A percentile compares a stretch with the other conserved stretches of the same genome.
Evolutionary conservation across 2,329 filamentous ascomycete genomes (phyloP).

Genomic region (Exserohilum rostratum): DNA sequence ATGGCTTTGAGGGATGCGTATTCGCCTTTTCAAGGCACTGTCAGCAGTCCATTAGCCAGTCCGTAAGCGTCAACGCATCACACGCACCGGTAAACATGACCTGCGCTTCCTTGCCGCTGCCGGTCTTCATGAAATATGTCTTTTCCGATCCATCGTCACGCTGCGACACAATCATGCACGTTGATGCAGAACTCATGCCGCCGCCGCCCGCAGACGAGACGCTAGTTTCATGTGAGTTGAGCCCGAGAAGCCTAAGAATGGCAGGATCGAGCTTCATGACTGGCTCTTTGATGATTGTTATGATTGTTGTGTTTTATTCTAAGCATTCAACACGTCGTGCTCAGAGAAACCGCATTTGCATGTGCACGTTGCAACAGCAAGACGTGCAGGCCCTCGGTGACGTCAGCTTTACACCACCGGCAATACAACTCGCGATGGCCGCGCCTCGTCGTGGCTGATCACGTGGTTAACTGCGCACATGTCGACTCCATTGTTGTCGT

Average conservation of each 20-base stretch:
- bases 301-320: conserved; percentile 16
- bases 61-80: not conserved
- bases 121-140: conserved; percentile 76
- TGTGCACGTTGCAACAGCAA: not conserved
- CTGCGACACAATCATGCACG: conserved; percentile 63
- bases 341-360: not conserved
- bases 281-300: too few species aligned
- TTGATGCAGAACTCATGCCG: conserved; percentile 65
- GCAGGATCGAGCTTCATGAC: conserved; percentile 68
- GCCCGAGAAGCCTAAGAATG: conserved; percentile 64
- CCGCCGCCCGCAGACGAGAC: conserved; percentile 69
- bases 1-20: conserved; percentile 85
- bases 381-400: not conserved
- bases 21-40: conserved; percentile 64
- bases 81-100: conserved; percentile 71
- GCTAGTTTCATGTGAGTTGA: conserved; percentile 61
- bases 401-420: not conserved
- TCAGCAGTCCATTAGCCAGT: conserved; percentile 16
- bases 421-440: not conserved
- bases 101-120: conserved; percentile 63
- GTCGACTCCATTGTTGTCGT: too few species aligned
- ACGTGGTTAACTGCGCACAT: too few species aligned
- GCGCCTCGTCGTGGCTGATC: too few species aligned
- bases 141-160: conserved; percentile 57
- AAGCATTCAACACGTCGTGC: not conserved